Base-by-base conservation (phyloP, 306 rosid genomes). In the Rosa chinensis region DNA sequence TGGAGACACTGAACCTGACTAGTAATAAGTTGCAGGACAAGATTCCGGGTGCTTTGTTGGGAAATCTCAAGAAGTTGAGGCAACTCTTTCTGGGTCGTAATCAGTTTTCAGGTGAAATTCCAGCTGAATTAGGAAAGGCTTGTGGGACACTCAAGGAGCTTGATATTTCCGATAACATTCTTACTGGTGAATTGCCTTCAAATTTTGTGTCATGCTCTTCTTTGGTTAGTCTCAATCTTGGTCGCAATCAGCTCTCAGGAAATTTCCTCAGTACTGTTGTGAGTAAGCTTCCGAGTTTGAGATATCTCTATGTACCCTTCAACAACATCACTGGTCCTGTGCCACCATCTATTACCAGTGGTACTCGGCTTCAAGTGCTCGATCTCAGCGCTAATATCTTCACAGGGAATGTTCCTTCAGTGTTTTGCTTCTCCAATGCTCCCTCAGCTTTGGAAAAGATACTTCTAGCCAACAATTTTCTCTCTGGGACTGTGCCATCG, bases 311-410 rank as follows among this genome's bases (percentile, higher is more conserved):
- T 61, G 87, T 85, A 3, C 70, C 97, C 61, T 90, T 90, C 86
- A 92, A 92, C 69, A 88, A 92, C 84, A 74, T 92, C 66, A 84
- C 88, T 16, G 97, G 97, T 42, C 49, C 78, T 14, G 85, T 87
- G 74, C 96, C 96, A 0, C 50, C 64, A 70, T 86, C 92, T 63
- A 86, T 90, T 49, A 82, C 80, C 70, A 87, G 87, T 77, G 81
- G 84, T 48, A 80, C 86, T 25, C 76, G 49, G 77, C 92, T 92
- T 83, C 82, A 42, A 64, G 88, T 83, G 73, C 87, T 92, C 45
- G 93, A 92, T 74, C 85, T 92, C 42, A 90, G 97, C 72, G 86
- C 93, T 32, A 92, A 92, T 47, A 47, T 37, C 73, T 84, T 92
- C 40, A 74, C 69, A 0, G 97, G 97, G 66, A 81, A 32, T 12